phyloP scores from a whole-genome alignment of 257 asterid species.

The Solanum tarapatanum region DNA sequence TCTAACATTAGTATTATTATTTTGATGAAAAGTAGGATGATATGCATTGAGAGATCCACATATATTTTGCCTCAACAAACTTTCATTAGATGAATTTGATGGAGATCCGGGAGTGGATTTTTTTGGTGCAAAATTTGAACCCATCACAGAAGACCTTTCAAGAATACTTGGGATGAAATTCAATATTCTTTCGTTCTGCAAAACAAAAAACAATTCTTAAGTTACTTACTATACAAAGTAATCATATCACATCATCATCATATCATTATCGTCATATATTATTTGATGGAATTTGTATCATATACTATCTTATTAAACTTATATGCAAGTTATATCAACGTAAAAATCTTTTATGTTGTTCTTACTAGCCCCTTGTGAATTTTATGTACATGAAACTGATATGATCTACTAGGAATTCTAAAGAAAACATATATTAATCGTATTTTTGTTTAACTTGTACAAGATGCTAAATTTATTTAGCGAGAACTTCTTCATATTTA shows the following conservation, averaged over 20 bases:
- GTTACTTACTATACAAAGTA: background rate
- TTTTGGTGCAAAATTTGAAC: background rate
- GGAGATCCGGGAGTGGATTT: background rate
- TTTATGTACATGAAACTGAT: background rate
- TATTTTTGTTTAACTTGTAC: background rate
- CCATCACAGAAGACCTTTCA: background rate
- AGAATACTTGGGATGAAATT: background rate
- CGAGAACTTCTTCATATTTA: too few species aligned
- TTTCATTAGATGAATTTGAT: too few species aligned
- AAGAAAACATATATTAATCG: too few species aligned
- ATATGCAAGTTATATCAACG: background rate
- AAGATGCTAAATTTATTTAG: background rate
- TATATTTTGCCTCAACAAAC: background rate
- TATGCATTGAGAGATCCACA: background rate
- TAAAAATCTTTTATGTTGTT: background rate
- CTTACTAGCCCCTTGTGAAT: background rate
- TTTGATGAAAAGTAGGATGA: background rate
- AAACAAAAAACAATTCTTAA: background rate
- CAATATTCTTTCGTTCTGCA: background rate
- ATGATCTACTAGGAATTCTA: too few species aligned
- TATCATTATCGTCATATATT: background rate
- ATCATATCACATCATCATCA: background rate
- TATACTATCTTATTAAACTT: too few species aligned
- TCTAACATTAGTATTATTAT: too few species aligned
- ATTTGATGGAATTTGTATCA: background rate